phyloP scores from a whole-genome alignment of 192 early-diverging fungal genomes.

The Coemansia javaensis region DNA sequence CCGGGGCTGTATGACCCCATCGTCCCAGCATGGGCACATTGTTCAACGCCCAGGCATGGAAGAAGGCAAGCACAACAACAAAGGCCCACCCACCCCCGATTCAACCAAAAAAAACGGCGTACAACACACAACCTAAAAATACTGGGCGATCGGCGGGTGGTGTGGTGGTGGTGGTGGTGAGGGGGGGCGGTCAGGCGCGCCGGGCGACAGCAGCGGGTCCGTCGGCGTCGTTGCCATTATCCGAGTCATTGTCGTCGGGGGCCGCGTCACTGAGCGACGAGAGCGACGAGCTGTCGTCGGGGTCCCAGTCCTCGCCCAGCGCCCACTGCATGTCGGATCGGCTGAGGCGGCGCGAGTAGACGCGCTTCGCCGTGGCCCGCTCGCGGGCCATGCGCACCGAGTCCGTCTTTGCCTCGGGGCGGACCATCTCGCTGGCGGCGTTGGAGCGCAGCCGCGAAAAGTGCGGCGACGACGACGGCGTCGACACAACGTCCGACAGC shows the following conservation, averaged over 20 bases:
- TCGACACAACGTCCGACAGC: constrained; percentile 1
- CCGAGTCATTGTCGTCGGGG: constrained; percentile 1
- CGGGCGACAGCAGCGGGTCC: background rate
- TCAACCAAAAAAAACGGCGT: too few relatives aligned
- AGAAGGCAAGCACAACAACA: too few relatives aligned
- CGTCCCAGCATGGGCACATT: too few relatives aligned
- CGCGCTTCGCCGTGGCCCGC: constrained; percentile 26
- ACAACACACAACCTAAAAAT: too few relatives aligned
- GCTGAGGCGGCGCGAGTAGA: constrained; percentile 43
- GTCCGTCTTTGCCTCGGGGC: constrained; percentile 43
- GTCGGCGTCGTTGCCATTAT: background rate
- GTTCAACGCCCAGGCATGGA: too few relatives aligned
- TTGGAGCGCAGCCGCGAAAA: constrained; percentile 44
- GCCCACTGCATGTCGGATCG: constrained; percentile 49
- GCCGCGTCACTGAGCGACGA: constrained; percentile 33
- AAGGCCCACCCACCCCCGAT: too few relatives aligned
- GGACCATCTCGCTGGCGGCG: constrained; percentile 44
- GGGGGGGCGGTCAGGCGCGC: too few relatives aligned
- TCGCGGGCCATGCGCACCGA: constrained; percentile 36
- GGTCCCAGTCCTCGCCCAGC: constrained; percentile 47
- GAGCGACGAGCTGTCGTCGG: constrained; percentile 34
- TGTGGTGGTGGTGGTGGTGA: too few relatives aligned
- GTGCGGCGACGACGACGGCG: constrained; percentile 23
- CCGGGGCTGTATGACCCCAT: too few relatives aligned
- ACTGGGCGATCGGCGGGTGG: too few relatives aligned